phyloP scores from a whole-genome alignment of 805 yeast species.

The Ogataea henricii region DNA sequence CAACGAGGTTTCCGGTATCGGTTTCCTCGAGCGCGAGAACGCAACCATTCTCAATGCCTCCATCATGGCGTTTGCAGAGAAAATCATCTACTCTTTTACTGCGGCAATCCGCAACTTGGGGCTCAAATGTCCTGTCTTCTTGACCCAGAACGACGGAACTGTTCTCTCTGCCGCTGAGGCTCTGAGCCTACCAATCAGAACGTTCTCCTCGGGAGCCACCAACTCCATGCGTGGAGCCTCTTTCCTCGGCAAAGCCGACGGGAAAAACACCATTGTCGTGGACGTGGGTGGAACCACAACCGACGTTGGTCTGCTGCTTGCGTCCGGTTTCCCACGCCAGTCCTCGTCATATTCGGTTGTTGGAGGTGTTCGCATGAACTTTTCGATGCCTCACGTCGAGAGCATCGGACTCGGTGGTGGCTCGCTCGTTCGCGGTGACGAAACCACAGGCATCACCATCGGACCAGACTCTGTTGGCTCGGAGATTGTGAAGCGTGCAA shows the following conservation, averaged over 20 bases:
- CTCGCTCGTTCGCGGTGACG: conserved; percentile 40
- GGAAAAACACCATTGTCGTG: conserved; percentile 42
- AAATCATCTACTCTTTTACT: conserved; percentile 42
- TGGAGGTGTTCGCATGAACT: conserved; percentile 52
- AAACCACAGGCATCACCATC: conserved; percentile 28
- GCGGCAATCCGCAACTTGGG: conserved; percentile 40
- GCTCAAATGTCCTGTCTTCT: conserved; percentile 40
- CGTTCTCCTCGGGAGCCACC: conserved; percentile 52
- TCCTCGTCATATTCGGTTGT: conserved; percentile 44
- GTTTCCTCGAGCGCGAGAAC: conserved; percentile 48
- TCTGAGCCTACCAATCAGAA: conserved; percentile 42
- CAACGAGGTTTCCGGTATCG: conserved; percentile 44
- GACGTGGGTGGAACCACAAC: conserved; percentile 56
- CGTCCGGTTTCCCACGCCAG: conserved; percentile 50
- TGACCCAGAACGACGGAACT: conserved; percentile 53
- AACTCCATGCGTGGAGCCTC: conserved; percentile 52
- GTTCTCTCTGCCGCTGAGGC: conserved; percentile 44
- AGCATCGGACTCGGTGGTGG: conserved; percentile 55
- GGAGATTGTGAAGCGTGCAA: conserved; percentile 38
- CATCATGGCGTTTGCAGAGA: conserved; percentile 43
- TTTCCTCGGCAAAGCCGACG: conserved; percentile 37
- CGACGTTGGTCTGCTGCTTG: conserved; percentile 48
- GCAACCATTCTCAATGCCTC: conserved; percentile 50
- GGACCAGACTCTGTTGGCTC: conserved; percentile 54
- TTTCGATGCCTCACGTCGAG: conserved; percentile 53